Evolutionary conservation across 2,329 filamentous ascomycete genomes (phyloP).

Genomic region (Arthrobotrys sinensis): DNA sequence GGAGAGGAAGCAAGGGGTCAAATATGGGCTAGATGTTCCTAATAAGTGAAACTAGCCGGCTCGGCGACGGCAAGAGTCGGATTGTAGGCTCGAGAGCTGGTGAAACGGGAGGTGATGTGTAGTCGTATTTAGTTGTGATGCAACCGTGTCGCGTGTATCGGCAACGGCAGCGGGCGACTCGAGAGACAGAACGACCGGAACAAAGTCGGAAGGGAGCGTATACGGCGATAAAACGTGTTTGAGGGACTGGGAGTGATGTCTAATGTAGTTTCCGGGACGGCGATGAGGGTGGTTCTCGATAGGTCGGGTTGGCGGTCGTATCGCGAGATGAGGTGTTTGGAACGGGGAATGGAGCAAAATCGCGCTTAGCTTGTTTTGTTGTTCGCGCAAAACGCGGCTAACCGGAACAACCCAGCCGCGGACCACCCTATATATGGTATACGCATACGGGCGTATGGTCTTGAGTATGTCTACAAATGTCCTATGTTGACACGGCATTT

Average conservation of each 20-base stretch:
- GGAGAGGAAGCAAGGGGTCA: background rate
- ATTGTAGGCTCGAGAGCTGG: constrained; percentile 13
- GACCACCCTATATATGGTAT: background rate
- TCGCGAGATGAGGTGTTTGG: constrained; percentile 60
- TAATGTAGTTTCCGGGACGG: background rate
- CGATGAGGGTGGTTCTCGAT: constrained; percentile 8
- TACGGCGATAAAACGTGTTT: background rate
- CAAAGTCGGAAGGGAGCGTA: constrained; percentile 1
- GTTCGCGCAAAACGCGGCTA: constrained; percentile 59
- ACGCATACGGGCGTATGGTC: no score
- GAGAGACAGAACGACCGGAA: background rate
- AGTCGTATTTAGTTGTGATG: constrained; percentile 23
- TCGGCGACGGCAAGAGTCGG: background rate
- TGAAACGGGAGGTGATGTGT: background rate
- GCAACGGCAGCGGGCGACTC: background rate
- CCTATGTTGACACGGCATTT: no score
- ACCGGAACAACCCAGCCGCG: constrained; percentile 18
- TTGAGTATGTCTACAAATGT: no score
- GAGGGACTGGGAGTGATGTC: background rate
- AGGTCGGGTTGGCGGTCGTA: constrained; percentile 43
- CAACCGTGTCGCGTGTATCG: constrained; percentile 56
- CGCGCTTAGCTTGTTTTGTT: constrained; percentile 61
- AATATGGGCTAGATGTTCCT: background rate
- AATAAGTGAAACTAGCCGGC: background rate
- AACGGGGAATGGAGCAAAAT: constrained; percentile 57